Conservation (phyloP, 805 yeast genomes). For the Tetrapisispora fleetii region DNA sequence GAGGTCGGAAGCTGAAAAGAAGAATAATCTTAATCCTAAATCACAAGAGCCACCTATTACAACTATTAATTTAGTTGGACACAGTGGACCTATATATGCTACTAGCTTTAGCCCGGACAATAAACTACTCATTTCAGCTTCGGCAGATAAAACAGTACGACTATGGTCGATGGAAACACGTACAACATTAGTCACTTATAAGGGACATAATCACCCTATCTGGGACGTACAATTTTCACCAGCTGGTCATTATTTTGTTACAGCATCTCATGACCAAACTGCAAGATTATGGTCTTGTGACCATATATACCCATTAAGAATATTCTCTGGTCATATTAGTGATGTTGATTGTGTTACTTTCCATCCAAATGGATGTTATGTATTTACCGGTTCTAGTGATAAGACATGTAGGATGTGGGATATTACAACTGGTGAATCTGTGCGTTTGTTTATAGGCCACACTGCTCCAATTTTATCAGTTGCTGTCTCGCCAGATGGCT, state of each 20-base stretch:
- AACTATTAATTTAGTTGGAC: constrained; percentile 55
- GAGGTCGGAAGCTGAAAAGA: constrained; percentile 7
- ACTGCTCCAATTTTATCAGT: constrained; percentile 77
- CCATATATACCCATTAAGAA: constrained; percentile 89
- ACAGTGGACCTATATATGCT: constrained; percentile 90
- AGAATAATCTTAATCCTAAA: constrained; percentile 22
- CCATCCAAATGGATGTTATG: constrained; percentile 93
- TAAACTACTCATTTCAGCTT: constrained; percentile 64
- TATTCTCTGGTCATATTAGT: constrained; percentile 93
- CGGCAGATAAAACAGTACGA: constrained; percentile 87
- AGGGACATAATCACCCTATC: constrained; percentile 92
- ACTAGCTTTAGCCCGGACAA: constrained; percentile 86
- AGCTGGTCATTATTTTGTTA: constrained; percentile 94
- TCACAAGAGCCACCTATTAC: constrained; percentile 30
- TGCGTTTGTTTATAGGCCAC: constrained; percentile 86
- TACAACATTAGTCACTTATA: constrained; percentile 83
- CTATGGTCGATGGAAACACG: constrained; percentile 91
- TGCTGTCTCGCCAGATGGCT: constrained; percentile 92
- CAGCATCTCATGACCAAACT: constrained; percentile 95
- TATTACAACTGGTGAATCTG: constrained; percentile 76
- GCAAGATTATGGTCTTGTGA: constrained; percentile 97
- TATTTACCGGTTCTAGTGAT: constrained; percentile 91
- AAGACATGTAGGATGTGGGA: constrained; percentile 99
- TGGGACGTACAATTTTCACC: constrained; percentile 97
- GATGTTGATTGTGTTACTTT: constrained; percentile 93